Evolutionary conservation across 164 flowering plant species (phyloP), one percentile per base, ranked within the genome.

Genomic region (Litsea cubeba): DNA sequence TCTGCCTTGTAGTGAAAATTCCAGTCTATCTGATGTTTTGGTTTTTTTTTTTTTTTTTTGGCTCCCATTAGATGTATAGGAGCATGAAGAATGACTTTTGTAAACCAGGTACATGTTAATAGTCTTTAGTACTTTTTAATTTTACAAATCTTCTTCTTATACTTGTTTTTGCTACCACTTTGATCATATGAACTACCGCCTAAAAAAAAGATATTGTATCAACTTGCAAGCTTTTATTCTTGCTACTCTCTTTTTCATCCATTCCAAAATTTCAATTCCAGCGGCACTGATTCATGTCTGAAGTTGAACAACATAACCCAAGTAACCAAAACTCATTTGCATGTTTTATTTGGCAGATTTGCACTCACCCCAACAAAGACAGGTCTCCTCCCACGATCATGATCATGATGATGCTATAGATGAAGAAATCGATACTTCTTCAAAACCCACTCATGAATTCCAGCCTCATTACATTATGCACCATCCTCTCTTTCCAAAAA

Each of bases 41-140:
- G 17, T 26, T 26, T 3, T 63, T n/a, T 8, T 22, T 65, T 25
- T 28, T 64, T 65, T 30, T 4, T 7, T 17, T 66, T 17, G 50
- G n/a, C 4, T 30, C 18, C 28, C 40, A 28, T 66, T 88, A 91
- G 95, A 91, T 91, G 95, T 89, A 88, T 72, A 85, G 95, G 72
- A 87, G 93, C 84, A 87, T 88, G 91, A 89, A 79, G 81, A 77
- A 76, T 74, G 91, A 88, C 54, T 66, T 78, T 68, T 77, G 57
- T 64, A 81, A 85, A 78, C 86, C 79, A 85, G 94, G 91, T 87
- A 82, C 60, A 23, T 22, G 22, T n/a, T 14, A 7, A 54, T 54
- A 17, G 12, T 54, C 20, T 40, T 40, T 40, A 40, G 46, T 40
- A 40, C 46, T 40, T 40, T 40, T 1, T 40, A 7, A 5, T 40